Evolutionary conservation across 1,284 basidiomycete genomes (phyloP).

Genomic region (Cutaneotrichosporon mucoides): DNA sequence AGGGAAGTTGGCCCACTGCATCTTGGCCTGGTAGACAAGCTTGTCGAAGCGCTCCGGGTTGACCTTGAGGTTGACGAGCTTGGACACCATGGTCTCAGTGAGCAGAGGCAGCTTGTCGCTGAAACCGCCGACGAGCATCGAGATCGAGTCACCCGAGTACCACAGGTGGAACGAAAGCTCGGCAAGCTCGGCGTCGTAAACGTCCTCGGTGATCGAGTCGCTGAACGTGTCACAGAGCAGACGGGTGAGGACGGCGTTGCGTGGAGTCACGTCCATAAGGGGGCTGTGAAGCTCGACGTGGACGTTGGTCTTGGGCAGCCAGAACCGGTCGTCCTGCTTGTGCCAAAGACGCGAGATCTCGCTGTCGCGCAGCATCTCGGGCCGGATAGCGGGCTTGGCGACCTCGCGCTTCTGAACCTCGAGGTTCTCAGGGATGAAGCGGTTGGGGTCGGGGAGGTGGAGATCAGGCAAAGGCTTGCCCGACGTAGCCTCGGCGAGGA

Average conservation of each 20-base stretch:
- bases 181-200: constrained; percentile 90
- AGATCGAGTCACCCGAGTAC: constrained; percentile 64
- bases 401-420: constrained; percentile 71
- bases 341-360: constrained; percentile 75
- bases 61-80: constrained; percentile 65
- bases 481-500: constrained; percentile 60
- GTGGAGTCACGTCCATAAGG: constrained; percentile 44
- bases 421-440: constrained; percentile 84
- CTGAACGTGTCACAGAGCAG: constrained; percentile 83
- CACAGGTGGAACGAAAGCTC: constrained; percentile 76
- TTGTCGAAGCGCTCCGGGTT: constrained; percentile 70
- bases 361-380: constrained; percentile 69
- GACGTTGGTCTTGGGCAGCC: constrained; percentile 76
- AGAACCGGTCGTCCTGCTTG: constrained; percentile 94
- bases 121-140: constrained; percentile 74
- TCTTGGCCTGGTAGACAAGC: constrained; percentile 74
- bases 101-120: constrained; percentile 89
- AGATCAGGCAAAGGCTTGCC: constrained; percentile 64
- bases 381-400: constrained; percentile 65
- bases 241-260: constrained; percentile 44
- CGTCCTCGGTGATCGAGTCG: constrained; percentile 83
- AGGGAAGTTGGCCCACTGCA: constrained; percentile 74
- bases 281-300: constrained; percentile 45
- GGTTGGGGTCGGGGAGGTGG: constrained; percentile 76
- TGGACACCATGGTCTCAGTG: constrained; percentile 69